These are phyloP conservation scores for Rubroshorea leprosula DNA, from an alignment of 345 rosid species.

Conservation along the genomic window DNA sequence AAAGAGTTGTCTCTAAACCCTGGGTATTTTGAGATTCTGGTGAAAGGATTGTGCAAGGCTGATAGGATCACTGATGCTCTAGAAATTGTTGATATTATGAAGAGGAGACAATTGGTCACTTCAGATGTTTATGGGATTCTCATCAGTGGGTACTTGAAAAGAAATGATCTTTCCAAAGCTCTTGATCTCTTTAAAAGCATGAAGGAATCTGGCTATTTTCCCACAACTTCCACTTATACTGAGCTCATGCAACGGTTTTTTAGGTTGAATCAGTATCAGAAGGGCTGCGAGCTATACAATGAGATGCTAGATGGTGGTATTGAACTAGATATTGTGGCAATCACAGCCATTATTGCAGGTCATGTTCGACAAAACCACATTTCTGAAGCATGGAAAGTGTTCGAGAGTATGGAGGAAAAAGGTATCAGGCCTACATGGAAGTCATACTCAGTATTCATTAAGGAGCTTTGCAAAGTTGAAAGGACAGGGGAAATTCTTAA, in stretches of 20 bases:
- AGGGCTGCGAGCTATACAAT: conserved; percentile 47
- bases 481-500: conserved; percentile 45
- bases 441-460: conserved; percentile 48
- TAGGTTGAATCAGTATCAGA: conserved; percentile 40
- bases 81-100: conserved; percentile 69
- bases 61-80: conserved; percentile 65
- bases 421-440: conserved; percentile 52
- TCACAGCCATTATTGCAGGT: conserved; percentile 64
- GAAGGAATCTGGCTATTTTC: conserved; percentile 46
- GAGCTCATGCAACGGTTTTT: conserved; percentile 65
- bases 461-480: conserved; percentile 60
- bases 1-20: conserved; percentile 38
- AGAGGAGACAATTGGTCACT: conserved; percentile 42
- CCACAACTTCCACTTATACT: conserved; percentile 50
- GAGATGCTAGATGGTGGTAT: conserved; percentile 64
- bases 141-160: conserved; percentile 57
- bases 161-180: conserved; percentile 50
- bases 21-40: conserved; percentile 55
- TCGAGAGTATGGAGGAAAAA: conserved; percentile 45
- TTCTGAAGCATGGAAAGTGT: conserved; percentile 69
- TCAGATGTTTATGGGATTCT: conserved; percentile 43
- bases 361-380: conserved; percentile 43
- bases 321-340: conserved; percentile 48
- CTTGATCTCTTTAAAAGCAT: conserved; percentile 43
- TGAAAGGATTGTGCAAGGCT: conserved; percentile 65